Conservation (phyloP, 2,329 filamentous ascomycete species). For the Lomentospora prolificans region DNA sequence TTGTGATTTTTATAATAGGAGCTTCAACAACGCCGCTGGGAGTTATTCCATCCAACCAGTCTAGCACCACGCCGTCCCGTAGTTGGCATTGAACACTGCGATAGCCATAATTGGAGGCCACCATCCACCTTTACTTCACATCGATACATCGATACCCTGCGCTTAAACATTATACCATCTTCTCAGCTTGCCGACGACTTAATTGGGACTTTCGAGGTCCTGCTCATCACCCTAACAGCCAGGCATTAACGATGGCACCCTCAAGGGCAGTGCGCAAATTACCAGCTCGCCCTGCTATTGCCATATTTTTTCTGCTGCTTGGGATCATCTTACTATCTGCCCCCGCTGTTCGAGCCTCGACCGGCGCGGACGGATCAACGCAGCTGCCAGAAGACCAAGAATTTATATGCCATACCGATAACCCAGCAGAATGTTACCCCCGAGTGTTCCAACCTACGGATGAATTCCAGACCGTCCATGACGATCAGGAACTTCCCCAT, state of each 20-base stretch:
- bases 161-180: too few relatives aligned
- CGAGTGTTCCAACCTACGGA: constrained; percentile 53
- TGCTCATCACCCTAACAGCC: neutral
- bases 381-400: constrained; percentile 33
- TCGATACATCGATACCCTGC: too few relatives aligned
- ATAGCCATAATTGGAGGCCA: too few relatives aligned
- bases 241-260: constrained; percentile 3
- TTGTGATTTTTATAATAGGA: too few relatives aligned
- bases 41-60: too few relatives aligned
- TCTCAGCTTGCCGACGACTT: too few relatives aligned
- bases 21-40: too few relatives aligned
- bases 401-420: constrained; percentile 54
- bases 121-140: too few relatives aligned
- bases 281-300: neutral
- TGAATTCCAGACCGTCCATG: constrained; percentile 52
- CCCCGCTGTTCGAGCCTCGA: constrained; percentile 18
- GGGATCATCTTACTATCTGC: constrained; percentile 9
- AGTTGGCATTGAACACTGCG: too few relatives aligned
- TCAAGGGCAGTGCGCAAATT: constrained; percentile 2
- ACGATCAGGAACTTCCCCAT: constrained; percentile 54
- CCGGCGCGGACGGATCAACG: constrained; percentile 14
- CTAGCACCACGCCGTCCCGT: too few relatives aligned
- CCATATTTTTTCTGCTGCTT: neutral
- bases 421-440: constrained; percentile 55
- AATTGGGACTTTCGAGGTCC: neutral